Base-by-base conservation (phyloP, 192 early-diverging fungal genomes). In the Blastocladiella britannica region DNA sequence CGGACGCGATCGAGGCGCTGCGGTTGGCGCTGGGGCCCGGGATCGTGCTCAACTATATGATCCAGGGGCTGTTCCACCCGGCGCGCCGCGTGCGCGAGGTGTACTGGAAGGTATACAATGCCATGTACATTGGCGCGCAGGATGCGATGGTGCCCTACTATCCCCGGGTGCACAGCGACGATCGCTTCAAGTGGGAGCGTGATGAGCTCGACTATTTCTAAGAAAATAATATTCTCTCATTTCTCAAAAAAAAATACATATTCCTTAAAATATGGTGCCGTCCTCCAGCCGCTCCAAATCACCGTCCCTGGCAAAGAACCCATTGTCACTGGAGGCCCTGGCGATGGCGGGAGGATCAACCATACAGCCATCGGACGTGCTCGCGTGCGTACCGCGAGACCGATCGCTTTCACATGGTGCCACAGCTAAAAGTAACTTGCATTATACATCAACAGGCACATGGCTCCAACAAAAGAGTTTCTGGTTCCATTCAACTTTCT, bases 31-130 rank as follows among this genome's bases (percentile, higher is more conserved):
- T 98, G 25, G 95, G 95, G 0, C 86, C 93, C 9, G 75, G 77
- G 0, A 78, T 80, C 7, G 74, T 95, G 30, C 58, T 96, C 52
- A 78, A 87, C 55, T 98, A 97, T 67, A 71, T 86, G 12, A 61
- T 95, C 28, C 88, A 96, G 69, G 95, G 95, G 0, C 62, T 98
- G 55, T 98, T 97, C 80, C 95, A 98, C 56, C 95, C 95, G 4
- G 93, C 95, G 3, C 64, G 92, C 7, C 81, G 87, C 56, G 91
- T 97, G 5, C 76, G 95, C 20, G 91, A 97, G 65, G 83, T 97
- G 20, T 98, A 98, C 67, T 98, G 95, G 95, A 93, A 86, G 61
- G 88, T 98, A 61, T 98, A 91, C 73, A 98, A 98, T 68, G 85
- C 85, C 63, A 63, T 93, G 63, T 97, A 94, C 60, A 86, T 98